phyloP scores from a whole-genome alignment of 164 flowering plant species.

The Pachysandra terminalis region DNA sequence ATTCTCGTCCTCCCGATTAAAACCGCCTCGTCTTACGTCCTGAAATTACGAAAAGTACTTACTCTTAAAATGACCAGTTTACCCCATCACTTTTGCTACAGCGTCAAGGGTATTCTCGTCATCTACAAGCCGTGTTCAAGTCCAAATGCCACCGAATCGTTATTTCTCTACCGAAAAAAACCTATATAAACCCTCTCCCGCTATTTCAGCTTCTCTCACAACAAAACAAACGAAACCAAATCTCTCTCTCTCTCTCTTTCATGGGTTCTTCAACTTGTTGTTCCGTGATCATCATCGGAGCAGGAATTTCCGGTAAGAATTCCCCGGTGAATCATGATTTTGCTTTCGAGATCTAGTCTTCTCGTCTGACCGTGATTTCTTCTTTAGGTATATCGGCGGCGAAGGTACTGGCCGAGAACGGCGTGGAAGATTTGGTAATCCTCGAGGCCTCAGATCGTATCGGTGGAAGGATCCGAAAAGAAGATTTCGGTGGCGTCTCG shows the following conservation, averaged over 20 bases:
- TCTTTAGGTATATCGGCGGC: conserved; percentile 75
- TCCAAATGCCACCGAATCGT: no score
- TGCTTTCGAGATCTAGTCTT: background rate
- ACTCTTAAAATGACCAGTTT: conserved; percentile 1
- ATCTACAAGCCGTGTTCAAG: background rate
- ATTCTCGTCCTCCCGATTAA: no score
- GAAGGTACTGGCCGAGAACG: conserved; percentile 70
- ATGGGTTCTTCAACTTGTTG: conserved; percentile 52
- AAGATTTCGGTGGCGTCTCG: conserved; percentile 63
- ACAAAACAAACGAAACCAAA: background rate
- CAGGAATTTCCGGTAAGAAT: conserved; percentile 73
- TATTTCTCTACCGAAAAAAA: background rate
- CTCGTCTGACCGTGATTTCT: background rate
- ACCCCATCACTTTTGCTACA: no score
- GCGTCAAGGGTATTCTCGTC: background rate
- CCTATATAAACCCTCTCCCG: conserved; percentile 40
- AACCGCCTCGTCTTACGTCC: no score
- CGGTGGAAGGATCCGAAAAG: conserved; percentile 78
- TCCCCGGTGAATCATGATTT: background rate
- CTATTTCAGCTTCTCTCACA: conserved; percentile 20
- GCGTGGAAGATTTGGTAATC: conserved; percentile 65
- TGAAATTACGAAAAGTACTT: no score
- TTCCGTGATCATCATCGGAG: conserved; percentile 84
- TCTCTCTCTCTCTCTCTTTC: conserved; percentile 15
- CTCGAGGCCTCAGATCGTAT: conserved; percentile 84